A percentile compares a stretch with the other conserved stretches of the same genome.
Conservation (phyloP, 1,139 yeast species). For the Lizanozyma gosingica region DNA sequence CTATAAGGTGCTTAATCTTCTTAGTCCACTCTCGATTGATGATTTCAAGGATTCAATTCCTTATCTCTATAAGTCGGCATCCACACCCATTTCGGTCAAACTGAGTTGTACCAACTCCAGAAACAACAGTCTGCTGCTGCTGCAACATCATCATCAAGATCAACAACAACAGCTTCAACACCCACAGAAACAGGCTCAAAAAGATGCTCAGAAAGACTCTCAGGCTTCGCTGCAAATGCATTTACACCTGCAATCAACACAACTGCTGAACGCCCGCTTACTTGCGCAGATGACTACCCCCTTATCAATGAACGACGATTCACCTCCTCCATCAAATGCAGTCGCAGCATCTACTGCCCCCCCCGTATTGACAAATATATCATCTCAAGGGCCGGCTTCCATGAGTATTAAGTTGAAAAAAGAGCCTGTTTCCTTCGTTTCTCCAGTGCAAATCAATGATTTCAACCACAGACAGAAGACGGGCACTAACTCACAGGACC, state of each 20-base stretch:
- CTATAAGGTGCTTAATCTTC: conserved; percentile 8
- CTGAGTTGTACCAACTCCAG: neutral
- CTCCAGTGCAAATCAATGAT: conserved; percentile 1
- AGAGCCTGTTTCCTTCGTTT: conserved; percentile 1
- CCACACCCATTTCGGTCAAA: neutral
- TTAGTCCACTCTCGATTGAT: conserved; percentile 8
- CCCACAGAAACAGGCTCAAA: neutral
- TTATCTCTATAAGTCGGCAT: neutral
- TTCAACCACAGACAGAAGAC: neutral
- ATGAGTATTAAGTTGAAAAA: neutral
- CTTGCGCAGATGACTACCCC: conserved; percentile 1
- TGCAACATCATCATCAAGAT: neutral
- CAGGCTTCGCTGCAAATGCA: too few species aligned
- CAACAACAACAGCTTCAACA: neutral
- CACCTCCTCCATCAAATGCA: conserved; percentile 1
- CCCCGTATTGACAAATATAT: neutral
- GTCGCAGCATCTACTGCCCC: conserved; percentile 1
- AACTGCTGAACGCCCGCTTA: neutral
- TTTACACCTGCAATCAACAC: neutral
- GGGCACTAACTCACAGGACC: neutral
- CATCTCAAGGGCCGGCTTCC: conserved; percentile 1
- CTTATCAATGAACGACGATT: conserved; percentile 2
- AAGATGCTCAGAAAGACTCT: neutral
- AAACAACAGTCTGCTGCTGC: neutral
- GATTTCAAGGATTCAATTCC: conserved; percentile 2